Conservation (phyloP, 2,329 filamentous ascomycete species). For the Bimuria novae-zelandiae region DNA sequence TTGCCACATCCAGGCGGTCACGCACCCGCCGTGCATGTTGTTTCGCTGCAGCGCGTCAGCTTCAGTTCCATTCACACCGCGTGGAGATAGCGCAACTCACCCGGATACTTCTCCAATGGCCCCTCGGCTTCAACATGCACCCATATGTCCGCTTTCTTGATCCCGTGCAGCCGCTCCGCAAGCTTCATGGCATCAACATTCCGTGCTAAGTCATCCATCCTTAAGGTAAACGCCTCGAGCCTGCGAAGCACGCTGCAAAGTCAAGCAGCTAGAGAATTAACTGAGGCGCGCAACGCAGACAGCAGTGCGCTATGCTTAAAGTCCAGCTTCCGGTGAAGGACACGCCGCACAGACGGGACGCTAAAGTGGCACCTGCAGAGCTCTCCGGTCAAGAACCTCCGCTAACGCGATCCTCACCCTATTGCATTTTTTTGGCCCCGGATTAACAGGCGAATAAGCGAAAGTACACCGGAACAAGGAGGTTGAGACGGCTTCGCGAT, state of each 20-base stretch:
- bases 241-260: slow-evolving; percentile 13
- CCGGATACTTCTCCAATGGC: slow-evolving; percentile 47
- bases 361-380: slow-evolving; percentile 4
- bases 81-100: slow-evolving; percentile 21
- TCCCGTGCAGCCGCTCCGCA: slow-evolving; percentile 29
- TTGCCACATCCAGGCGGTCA: slow-evolving; percentile 37
- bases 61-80: slow-evolving; percentile 3
- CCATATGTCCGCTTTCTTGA: slow-evolving; percentile 39
- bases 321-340: slow-evolving; percentile 9
- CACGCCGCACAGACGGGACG: not conserved
- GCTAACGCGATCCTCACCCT: not conserved
- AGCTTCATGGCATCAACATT: slow-evolving; percentile 34
- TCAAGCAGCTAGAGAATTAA: slow-evolving; percentile 1
- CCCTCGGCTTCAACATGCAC: slow-evolving; percentile 40
- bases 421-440: not conserved
- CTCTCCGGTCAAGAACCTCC: slow-evolving; percentile 11
- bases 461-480: not conserved
- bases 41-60: slow-evolving; percentile 36
- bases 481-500: not conserved
- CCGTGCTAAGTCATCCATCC: slow-evolving; percentile 20
- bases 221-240: slow-evolving; percentile 3
- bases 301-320: slow-evolving; percentile 9
- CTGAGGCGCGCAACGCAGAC: not conserved
- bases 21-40: slow-evolving; percentile 47
- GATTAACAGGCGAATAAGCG: slow-evolving; percentile 4